These are phyloP conservation scores for Saprolegnia parasitica DNA, from an alignment of 352 stramenopile genomes.

Conservation along the genomic window DNA sequence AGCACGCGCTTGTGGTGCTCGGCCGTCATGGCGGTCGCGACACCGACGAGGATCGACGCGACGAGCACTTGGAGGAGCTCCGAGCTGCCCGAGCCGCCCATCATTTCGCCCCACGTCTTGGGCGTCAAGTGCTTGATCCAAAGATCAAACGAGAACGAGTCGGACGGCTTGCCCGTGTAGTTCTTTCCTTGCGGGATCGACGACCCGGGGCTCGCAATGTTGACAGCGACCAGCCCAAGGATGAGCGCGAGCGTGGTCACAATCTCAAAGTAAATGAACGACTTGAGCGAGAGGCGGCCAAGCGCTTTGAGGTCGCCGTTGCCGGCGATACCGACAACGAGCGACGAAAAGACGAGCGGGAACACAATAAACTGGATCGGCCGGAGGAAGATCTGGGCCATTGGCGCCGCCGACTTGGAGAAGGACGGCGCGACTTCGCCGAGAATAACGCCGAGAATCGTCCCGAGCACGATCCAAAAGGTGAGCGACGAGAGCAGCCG, in stretches of 20 bases:
- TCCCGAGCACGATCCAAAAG: slow-evolving; percentile 54
- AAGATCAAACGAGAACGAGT: slow-evolving; percentile 42
- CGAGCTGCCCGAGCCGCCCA: slow-evolving; percentile 48
- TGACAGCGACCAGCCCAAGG: slow-evolving; percentile 46
- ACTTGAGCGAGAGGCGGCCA: slow-evolving; percentile 47
- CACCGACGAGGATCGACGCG: slow-evolving; percentile 41
- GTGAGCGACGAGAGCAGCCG: slow-evolving; percentile 48
- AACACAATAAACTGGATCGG: slow-evolving; percentile 62
- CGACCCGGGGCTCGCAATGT: slow-evolving; percentile 50
- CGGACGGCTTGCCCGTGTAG: slow-evolving; percentile 38
- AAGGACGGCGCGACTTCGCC: slow-evolving; percentile 45
- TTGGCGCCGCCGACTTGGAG: slow-evolving; percentile 44
- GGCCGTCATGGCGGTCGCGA: slow-evolving; percentile 37
- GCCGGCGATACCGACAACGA: slow-evolving; percentile 52
- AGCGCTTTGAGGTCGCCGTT: slow-evolving; percentile 57
- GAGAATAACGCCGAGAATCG: slow-evolving; percentile 43
- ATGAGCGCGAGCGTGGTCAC: slow-evolving; percentile 47
- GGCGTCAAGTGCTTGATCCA: slow-evolving; percentile 59
- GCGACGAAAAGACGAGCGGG: slow-evolving; percentile 54
- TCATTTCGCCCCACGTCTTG: slow-evolving; percentile 69
- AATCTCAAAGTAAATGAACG: slow-evolving; percentile 64
- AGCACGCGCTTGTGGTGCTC: slow-evolving; percentile 43
- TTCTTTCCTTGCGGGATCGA: slow-evolving; percentile 28
- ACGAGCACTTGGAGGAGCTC: slow-evolving; percentile 57
- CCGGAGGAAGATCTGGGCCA: slow-evolving; percentile 52